Base-by-base conservation (phyloP, 164 flowering plant genomes). In the Vitis rupestris region DNA sequence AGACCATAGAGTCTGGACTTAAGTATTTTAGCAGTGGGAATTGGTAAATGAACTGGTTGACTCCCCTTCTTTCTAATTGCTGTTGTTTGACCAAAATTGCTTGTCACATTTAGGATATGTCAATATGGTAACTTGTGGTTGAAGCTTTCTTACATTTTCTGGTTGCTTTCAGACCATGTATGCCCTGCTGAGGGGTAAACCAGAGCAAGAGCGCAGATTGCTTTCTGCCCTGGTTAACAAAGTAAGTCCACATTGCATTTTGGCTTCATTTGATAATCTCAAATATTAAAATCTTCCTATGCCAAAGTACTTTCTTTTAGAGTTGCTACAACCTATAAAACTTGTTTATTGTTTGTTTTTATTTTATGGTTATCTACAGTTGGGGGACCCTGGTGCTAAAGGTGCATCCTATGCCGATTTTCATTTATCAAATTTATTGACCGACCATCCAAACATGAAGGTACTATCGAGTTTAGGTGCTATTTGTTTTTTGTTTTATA, bases 381-480 rank as follows among this genome's bases (percentile, higher is more conserved):
- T 96, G 62, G 99, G 99, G 37, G 99, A 96, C 87, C 99, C 99
- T 68, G 90, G 84, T 74, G 86, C 81, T 64, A 93, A 87, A 72
- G 88, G 81, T 72, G 97, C 98, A 71, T 96, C 98, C 3, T 85
- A 84, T 83, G 98, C 97, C 69, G 97, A 86, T 75, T 93, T 56
- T 85, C 88, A 88, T 76, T 79, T 96, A 64, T 75, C 92, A 62
- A 88, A 87, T 72, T 91, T 96, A 75, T 80, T 96, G 65, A 70
- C 90, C 65, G 88, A 86, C 48, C 99, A 96, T 85, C 99, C 99
- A 62, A 93, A 92, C 66, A 96, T 96, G 99, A 93, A 87, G 97
- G 99, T 93, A 66, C 53, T 65, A 55, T 63, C 49, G 73, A n/a
- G 37, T 59, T 56, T 50, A 57, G 53, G 55, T 19, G 59, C 66